Base-by-base conservation (phyloP, 768 basidiomycete species). In the Trametopsis cervina region DNA sequence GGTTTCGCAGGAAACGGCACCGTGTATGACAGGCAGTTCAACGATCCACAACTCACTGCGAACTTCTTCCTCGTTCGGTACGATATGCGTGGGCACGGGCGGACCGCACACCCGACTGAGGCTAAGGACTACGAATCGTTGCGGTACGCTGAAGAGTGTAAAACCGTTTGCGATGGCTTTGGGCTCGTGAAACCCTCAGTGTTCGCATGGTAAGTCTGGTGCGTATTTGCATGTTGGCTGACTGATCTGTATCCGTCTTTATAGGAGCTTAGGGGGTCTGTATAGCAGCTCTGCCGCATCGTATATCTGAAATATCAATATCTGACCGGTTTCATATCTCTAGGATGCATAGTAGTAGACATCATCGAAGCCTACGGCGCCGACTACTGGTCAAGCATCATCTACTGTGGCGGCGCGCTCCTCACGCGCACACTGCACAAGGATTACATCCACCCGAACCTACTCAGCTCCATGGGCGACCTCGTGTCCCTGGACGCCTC, bases 11-110 rank as follows among this genome's bases (percentile, higher is more conserved):
- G 67, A 51, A 66, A 66, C 29, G 60, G 63, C 11, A 47, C 56
- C 18, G 64, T 63, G 7, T 74, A 67, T 54, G 71, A 71, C 40
- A 60, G 60, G 40, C 60, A 72, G 40, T 69, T 73, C 52, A 50
- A 53, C 7, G 65, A 71, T 49, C 47, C 56, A 4, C 36, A 46
- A 18, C 63, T 68, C 59, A 48, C 55, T 24, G 51, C 51, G 29
- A 47, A 57, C 15, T 50, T 62, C 36, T 61, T 68, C 50, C 53
- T 70, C 48, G 61, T 66, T 42, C 54, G 60, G 15, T 65, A 63
- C 51, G 65, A 66, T 49, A 52, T 61, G 51, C 59, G 65, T 17
- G 65, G 65, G 23, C 62, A 64, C 47, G 63, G 60, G 6, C 55
- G 61, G 4, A 61, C 59, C 50, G 61, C 50, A 18, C 56, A 57